These are phyloP conservation scores for Solanum ahanhuiri DNA, from an alignment of 257 asterid genomes.

Conservation along the genomic window DNA sequence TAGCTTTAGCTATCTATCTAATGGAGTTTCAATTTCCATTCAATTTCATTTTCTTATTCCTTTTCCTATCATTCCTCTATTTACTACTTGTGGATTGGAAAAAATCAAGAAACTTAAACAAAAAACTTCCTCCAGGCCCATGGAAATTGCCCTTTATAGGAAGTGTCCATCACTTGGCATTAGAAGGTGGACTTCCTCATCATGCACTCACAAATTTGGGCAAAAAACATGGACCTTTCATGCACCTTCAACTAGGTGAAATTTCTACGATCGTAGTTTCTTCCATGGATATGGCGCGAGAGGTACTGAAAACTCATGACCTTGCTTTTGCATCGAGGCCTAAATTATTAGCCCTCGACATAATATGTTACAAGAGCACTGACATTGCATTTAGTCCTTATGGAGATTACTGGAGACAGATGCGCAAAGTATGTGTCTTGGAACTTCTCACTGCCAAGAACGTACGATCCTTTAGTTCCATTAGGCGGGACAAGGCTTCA, in stretches of 20 bases:
- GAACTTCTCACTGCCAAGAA: conserved; percentile 23
- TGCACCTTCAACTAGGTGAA: conserved; percentile 27
- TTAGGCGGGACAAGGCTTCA: conserved; percentile 9
- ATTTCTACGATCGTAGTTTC: conserved; percentile 20
- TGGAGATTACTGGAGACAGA: conserved; percentile 30
- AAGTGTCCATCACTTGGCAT: conserved; percentile 13
- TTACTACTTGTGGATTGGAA: background rate
- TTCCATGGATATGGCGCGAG: conserved; percentile 6
- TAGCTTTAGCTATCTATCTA: background rate
- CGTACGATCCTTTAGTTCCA: conserved; percentile 12
- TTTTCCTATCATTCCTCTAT: background rate
- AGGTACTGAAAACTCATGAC: background rate
- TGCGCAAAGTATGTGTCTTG: conserved; percentile 27
- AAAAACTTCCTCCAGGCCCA: background rate
- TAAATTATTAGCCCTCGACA: conserved; percentile 2
- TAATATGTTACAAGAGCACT: conserved; percentile 11
- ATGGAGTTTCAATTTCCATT: background rate
- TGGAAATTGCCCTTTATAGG: conserved; percentile 14
- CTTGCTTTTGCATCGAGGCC: conserved; percentile 26
- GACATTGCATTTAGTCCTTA: conserved; percentile 25
- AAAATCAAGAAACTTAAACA: background rate
- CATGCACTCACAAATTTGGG: background rate
- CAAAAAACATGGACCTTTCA: conserved; percentile 20
- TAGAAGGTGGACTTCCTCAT: conserved; percentile 15
- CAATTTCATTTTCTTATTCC: background rate